These are phyloP conservation scores for Alternaria consortialis DNA, from an alignment of 2,329 filamentous ascomycete genomes.

Conservation along the genomic window DNA sequence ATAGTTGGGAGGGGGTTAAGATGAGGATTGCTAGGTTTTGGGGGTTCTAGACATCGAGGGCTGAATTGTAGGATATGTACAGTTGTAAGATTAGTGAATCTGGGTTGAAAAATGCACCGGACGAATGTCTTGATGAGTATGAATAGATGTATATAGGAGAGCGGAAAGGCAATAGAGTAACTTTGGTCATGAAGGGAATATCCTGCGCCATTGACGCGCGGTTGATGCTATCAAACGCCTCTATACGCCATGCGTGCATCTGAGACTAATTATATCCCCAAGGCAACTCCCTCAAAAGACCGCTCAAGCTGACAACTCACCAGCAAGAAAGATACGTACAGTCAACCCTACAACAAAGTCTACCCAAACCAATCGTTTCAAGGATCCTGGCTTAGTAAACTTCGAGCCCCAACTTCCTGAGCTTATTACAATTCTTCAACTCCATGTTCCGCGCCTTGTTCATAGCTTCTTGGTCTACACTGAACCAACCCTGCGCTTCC, in stretches of 20 bases:
- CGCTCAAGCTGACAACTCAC: neutral
- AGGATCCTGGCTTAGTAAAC: constrained; percentile 5
- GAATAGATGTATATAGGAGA: neutral
- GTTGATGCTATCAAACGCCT: constrained; percentile 7
- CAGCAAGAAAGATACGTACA: neutral
- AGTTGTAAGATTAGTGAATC: neutral
- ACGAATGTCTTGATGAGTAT: neutral
- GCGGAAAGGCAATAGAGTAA: neutral
- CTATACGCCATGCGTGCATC: constrained; percentile 17
- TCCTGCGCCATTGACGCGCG: neutral
- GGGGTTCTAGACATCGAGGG: constrained; percentile 51
- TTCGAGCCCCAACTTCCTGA: constrained; percentile 58
- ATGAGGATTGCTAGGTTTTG: constrained; percentile 62
- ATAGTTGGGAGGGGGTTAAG: constrained; percentile 68
- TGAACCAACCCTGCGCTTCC: constrained; percentile 88
- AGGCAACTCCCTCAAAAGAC: neutral
- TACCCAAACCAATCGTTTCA: neutral
- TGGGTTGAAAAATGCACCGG: neutral
- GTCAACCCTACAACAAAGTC: neutral
- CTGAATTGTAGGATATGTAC: neutral
- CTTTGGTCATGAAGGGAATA: neutral
- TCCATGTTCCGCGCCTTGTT: constrained; percentile 70
- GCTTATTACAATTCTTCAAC: constrained; percentile 66
- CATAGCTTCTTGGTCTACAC: constrained; percentile 81
- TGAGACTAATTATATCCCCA: neutral